Evolutionary conservation across 2,329 filamentous ascomycete species (phyloP).

Genomic region (Hypoxylon sp.): DNA sequence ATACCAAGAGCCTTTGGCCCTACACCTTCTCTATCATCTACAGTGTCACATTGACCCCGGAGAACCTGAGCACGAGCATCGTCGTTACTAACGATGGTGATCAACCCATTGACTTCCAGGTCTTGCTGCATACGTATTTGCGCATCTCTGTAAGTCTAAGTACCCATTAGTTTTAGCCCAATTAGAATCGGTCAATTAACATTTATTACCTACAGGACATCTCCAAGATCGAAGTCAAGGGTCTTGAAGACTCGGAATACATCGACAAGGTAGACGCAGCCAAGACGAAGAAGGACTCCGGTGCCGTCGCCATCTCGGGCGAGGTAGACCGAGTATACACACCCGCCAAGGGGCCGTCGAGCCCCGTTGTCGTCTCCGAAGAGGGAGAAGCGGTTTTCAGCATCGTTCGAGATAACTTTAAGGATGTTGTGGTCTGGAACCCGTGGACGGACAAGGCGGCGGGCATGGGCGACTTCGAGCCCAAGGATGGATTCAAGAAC

Average conservation of each 20-base stretch:
- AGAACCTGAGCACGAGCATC: slow-evolving; percentile 79
- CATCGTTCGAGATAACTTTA: slow-evolving; percentile 83
- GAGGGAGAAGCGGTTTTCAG: slow-evolving; percentile 72
- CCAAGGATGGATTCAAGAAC: slow-evolving; percentile 87
- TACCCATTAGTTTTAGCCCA: neutral
- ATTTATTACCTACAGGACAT: slow-evolving; percentile 71
- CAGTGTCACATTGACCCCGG: slow-evolving; percentile 83
- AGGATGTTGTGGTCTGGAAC: slow-evolving; percentile 95
- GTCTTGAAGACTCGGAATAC: slow-evolving; percentile 80
- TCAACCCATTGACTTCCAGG: slow-evolving; percentile 87
- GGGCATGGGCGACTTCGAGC: slow-evolving; percentile 84
- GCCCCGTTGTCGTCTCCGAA: slow-evolving; percentile 68
- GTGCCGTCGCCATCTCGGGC: slow-evolving; percentile 72
- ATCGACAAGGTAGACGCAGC: slow-evolving; percentile 81
- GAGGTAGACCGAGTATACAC: slow-evolving; percentile 93
- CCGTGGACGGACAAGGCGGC: slow-evolving; percentile 89
- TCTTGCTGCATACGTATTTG: slow-evolving; percentile 91
- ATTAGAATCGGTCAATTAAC: slow-evolving; percentile 2
- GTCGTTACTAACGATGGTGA: slow-evolving; percentile 89
- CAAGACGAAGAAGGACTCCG: slow-evolving; percentile 70
- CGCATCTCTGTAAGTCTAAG: slow-evolving; percentile 71
- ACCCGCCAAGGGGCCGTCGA: slow-evolving; percentile 67
- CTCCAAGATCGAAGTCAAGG: slow-evolving; percentile 72
- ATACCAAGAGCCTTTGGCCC: slow-evolving; percentile 78
- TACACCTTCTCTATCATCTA: slow-evolving; percentile 91